Base-by-base conservation (phyloP, 495 filamentous ascomycete genomes). In the Friedmanniomyces endolithicus region DNA sequence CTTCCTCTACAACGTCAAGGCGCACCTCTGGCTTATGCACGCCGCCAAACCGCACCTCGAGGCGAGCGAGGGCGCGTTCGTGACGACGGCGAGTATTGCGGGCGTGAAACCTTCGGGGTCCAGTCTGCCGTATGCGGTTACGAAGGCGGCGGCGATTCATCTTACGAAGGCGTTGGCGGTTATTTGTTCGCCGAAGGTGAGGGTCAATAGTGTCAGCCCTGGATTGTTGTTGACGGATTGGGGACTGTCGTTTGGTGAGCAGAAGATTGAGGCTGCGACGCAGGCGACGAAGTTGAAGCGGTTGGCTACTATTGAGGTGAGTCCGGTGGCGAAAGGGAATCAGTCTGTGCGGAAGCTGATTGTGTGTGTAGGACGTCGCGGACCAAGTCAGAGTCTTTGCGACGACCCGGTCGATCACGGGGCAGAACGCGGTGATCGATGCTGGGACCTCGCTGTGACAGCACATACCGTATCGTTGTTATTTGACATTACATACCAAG, bases 1-100 rank as follows among this genome's bases (percentile, higher is more conserved):
- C 56, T 80, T 76, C 60, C 70, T 72, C 41, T 73, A 79, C 67
- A 81, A 81, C 55, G 77, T 81, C 25, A 81, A 81, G 62, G 71
- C 68, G 12, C 77, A 79, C 50, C 63, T 81, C 27, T 80, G 71
- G 69, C 65, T 81, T 7, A 72, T 78, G 61, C 71, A 78, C 24
- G 75, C 73, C 0, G 68, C 72, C 1, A 70, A 68, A 59, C 63
- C 68, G 22, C 55, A 74, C 27, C 68, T 80, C 17, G 73, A 77
- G 11, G 64, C 70, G 48, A 69, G 64, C 8, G 73, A 75, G 48
- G 78, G 78, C 8, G 66, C 68, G 3, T 79, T 81, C 55, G 71
- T 81, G 51, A 71, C 71, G 1, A 78, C 75, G 0, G 75, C 77
- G 6, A 73, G 68, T 56, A 50, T 78, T 25, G 76, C 76, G 8